These are phyloP conservation scores for Vitis hybrid DNA, from an alignment of 177 flowering plant species.

Conservation along the genomic window DNA sequence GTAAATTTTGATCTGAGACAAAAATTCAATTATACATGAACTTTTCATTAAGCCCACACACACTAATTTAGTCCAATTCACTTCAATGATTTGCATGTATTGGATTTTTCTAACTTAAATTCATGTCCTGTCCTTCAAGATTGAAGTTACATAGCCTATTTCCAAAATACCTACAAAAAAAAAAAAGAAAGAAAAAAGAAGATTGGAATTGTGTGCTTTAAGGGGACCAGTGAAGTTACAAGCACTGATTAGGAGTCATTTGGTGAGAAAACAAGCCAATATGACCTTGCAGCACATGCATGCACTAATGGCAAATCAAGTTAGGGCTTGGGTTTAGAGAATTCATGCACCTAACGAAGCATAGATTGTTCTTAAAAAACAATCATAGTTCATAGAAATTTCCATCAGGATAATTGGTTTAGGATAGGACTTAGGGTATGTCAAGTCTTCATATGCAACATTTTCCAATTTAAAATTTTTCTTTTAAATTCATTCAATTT, in stretches of 20 bases:
- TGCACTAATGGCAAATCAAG: constrained; percentile 61
- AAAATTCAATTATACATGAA: background rate
- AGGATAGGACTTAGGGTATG: constrained; percentile 16
- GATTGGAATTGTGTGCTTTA: constrained; percentile 76
- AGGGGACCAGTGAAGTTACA: constrained; percentile 68
- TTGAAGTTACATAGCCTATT: background rate
- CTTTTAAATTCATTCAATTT: background rate
- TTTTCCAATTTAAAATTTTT: no score
- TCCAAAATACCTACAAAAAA: constrained; percentile 52
- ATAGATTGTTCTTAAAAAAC: constrained; percentile 18
- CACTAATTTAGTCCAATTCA: no score
- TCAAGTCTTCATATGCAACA: background rate
- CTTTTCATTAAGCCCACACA: background rate
- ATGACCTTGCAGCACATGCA: constrained; percentile 56
- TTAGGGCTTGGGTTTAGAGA: constrained; percentile 55
- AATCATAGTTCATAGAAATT: constrained; percentile 18
- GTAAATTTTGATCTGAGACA: background rate
- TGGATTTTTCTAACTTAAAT: no score
- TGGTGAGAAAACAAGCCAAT: constrained; percentile 65
- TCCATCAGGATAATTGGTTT: constrained; percentile 14
- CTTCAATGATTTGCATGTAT: no score
- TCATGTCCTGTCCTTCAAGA: no score
- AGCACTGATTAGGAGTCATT: constrained; percentile 67
- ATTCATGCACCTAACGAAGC: constrained; percentile 39
- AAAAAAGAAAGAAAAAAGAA: constrained; percentile 71